A percentile compares a stretch with the other conserved stretches of the same genome.
Conservation (phyloP, 805 yeast species). For the Nakazawaea siamensis region DNA sequence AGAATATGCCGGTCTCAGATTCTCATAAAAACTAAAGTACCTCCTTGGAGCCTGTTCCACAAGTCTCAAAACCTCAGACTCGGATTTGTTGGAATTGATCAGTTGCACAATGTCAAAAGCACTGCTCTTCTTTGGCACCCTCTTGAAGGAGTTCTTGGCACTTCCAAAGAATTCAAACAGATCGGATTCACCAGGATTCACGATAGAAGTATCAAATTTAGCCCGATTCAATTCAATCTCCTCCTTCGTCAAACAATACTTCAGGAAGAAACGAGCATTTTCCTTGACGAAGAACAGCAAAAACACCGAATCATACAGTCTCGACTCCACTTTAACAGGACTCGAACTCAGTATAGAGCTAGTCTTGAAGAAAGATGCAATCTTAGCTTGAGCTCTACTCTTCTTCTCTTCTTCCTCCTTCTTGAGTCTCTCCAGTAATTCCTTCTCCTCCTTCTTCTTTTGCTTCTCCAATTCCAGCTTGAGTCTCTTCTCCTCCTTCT, state of each 20-base stretch:
- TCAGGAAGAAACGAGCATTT: constrained; percentile 4
- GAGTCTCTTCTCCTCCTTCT: constrained; percentile 22
- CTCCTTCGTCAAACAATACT: neutral
- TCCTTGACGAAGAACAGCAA: constrained; percentile 6
- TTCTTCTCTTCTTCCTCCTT: constrained; percentile 11
- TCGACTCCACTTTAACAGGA: neutral
- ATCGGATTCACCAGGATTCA: neutral
- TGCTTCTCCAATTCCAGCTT: constrained; percentile 25
- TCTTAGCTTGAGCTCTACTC: constrained; percentile 18
- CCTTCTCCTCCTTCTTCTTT: constrained; percentile 16
- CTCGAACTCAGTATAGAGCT: constrained; percentile 11
- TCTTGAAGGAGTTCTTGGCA: neutral
- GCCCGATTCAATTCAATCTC: constrained; percentile 1
- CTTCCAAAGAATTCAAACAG: neutral
- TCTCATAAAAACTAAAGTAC: constrained; percentile 30
- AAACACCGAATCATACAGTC: neutral
- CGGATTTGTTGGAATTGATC: constrained; percentile 21
- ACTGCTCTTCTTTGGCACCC: constrained; percentile 10
- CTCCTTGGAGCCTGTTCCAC: constrained; percentile 26
- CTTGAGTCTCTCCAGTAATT: constrained; percentile 11
- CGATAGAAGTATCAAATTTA: constrained; percentile 4
- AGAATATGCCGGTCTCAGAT: constrained; percentile 25
- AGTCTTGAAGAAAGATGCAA: constrained; percentile 25
- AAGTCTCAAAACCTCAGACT: constrained; percentile 22
- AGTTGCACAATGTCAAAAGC: constrained; percentile 24